phyloP scores from a whole-genome alignment of 495 filamentous ascomycete species.

The Penicillium silybi region DNA sequence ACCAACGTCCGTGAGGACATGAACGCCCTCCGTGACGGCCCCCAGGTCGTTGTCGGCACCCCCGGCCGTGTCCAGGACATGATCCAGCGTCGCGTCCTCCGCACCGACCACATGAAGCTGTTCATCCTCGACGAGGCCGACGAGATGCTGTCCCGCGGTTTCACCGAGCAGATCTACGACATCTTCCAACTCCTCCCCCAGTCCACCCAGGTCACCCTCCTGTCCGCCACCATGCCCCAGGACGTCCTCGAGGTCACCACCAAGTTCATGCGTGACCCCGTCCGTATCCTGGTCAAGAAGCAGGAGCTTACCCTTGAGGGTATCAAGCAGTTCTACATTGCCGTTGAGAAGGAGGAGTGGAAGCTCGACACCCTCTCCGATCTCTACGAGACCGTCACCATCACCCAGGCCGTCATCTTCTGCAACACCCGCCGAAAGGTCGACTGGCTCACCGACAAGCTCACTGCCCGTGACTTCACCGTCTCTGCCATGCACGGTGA shows the following conservation, averaged over 20 bases:
- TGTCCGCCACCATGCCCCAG: constrained; percentile 97
- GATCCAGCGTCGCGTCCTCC: constrained; percentile 94
- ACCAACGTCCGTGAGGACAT: constrained; percentile 98
- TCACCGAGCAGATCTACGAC: constrained; percentile 99
- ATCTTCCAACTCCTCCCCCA: constrained; percentile 98
- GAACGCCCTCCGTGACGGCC: constrained; percentile 90
- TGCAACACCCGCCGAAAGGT: constrained; percentile 99
- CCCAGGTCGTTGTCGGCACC: constrained; percentile 94
- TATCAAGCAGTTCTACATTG: constrained; percentile 99
- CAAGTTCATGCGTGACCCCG: constrained; percentile 99
- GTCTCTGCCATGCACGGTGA: constrained; percentile 99
- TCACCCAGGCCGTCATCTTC: constrained; percentile 99
- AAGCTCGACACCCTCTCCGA: constrained; percentile 99
- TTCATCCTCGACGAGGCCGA: constrained; percentile 99
- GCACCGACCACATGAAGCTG: constrained; percentile 97
- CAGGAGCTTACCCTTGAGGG: constrained; percentile 98
- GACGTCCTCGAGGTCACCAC: constrained; percentile 99
- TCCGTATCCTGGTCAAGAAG: constrained; percentile 99
- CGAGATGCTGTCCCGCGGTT: constrained; percentile 98
- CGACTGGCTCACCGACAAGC: constrained; percentile 99
- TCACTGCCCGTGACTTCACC: constrained; percentile 95
- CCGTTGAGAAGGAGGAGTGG: constrained; percentile 99
- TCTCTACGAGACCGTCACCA: constrained; percentile 98
- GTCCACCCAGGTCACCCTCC: constrained; percentile 94
- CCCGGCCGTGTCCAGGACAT: constrained; percentile 98